These are phyloP conservation scores for Penicillium subrubescens DNA, from an alignment of 495 filamentous ascomycete species.

Conservation along the genomic window DNA sequence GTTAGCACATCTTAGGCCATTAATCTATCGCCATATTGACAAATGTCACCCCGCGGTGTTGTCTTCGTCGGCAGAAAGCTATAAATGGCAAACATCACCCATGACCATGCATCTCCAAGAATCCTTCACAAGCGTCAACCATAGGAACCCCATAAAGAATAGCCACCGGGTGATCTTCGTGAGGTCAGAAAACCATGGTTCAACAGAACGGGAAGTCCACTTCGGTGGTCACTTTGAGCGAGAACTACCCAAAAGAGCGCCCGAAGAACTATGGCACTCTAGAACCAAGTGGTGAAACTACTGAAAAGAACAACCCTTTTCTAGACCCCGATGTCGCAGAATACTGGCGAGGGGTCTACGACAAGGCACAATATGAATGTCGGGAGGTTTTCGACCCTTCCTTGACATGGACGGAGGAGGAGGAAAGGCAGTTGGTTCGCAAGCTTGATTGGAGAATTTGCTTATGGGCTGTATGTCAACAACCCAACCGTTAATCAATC, in stretches of 20 bases:
- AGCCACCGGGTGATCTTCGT: not conserved
- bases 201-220: not conserved
- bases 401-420: slow-evolving; percentile 60
- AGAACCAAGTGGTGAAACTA: not conserved
- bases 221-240: not conserved
- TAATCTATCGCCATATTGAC: not conserved
- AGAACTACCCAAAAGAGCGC: not conserved
- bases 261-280: not conserved
- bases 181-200: not conserved
- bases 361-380: slow-evolving; percentile 54
- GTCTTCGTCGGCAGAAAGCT: not conserved
- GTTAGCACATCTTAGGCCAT: slow-evolving; percentile 1
- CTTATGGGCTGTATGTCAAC: slow-evolving; percentile 49
- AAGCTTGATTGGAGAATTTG: slow-evolving; percentile 50
- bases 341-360: slow-evolving; percentile 49
- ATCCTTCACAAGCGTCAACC: not conserved
- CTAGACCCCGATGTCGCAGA: slow-evolving; percentile 47
- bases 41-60: not conserved
- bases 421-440: slow-evolving; percentile 53
- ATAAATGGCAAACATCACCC: not conserved
- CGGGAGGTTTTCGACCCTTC: slow-evolving; percentile 62
- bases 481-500: too few species aligned
- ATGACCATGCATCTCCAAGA: not conserved
- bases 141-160: not conserved
- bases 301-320: slow-evolving; percentile 28